Conservation (phyloP, 2,329 filamentous ascomycete species). For the Tolypocladium endophyticum region DNA sequence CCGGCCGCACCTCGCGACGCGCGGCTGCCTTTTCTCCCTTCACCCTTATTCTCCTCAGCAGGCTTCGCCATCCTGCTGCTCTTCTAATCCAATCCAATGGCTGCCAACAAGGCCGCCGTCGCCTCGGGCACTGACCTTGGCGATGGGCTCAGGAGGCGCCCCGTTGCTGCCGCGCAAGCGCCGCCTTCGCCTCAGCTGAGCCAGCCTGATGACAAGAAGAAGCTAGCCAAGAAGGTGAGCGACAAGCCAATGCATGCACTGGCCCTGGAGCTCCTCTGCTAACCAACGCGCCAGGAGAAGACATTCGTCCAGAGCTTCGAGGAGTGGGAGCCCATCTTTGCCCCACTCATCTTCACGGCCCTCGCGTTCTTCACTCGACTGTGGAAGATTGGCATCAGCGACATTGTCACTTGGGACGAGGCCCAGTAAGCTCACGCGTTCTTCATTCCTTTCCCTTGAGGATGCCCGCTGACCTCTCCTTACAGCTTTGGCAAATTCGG, state of each 20-base stretch:
- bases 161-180: constrained; percentile 26
- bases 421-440: constrained; percentile 42
- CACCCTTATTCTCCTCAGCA: background rate
- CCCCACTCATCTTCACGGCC: constrained; percentile 49
- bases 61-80: background rate
- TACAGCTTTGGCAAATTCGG: constrained; percentile 89
- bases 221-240: constrained; percentile 43
- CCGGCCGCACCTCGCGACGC: background rate
- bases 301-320: constrained; percentile 52
- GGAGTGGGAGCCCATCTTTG: constrained; percentile 52
- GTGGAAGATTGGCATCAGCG: constrained; percentile 58
- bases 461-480: constrained; percentile 9
- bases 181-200: constrained; percentile 22
- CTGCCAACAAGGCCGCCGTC: constrained; percentile 41
- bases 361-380: constrained; percentile 56
- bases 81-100: constrained; percentile 28
- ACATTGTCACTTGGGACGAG: constrained; percentile 59
- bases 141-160: constrained; percentile 46
- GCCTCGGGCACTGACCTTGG: constrained; percentile 50
- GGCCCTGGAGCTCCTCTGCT: constrained; percentile 2
- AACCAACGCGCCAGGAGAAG: constrained; percentile 29
- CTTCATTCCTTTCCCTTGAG: background rate
- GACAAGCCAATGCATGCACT: background rate
- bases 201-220: constrained; percentile 50
- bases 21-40: constrained; percentile 1